Percentiles rank a stretch among this genome's conserved stretches.
Evolutionary conservation across 192 early-diverging fungal genomes (phyloP).

Genomic region (Gaertneriomyces sp.): DNA sequence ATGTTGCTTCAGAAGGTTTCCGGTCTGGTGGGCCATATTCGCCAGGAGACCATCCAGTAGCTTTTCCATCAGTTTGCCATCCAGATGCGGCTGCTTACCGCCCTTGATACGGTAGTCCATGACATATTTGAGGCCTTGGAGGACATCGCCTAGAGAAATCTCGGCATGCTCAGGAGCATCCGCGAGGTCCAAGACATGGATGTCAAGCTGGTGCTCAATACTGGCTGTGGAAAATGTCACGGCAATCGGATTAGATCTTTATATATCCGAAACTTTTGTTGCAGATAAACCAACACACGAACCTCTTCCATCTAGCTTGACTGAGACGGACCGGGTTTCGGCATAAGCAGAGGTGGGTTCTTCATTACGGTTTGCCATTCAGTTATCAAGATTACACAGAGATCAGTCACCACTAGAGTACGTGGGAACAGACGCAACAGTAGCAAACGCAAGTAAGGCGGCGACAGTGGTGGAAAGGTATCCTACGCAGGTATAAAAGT

Average conservation of each 20-base stretch:
- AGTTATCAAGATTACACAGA: not conserved
- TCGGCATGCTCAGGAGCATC: constrained; percentile 63
- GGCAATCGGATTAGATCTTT: not conserved
- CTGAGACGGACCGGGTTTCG: constrained; percentile 42
- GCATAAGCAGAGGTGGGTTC: not conserved
- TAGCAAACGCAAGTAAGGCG: no score
- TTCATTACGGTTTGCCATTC: constrained; percentile 21
- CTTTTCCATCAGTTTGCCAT: constrained; percentile 76
- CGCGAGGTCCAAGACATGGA: constrained; percentile 79
- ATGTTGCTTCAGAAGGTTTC: constrained; percentile 56
- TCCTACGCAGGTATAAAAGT: no score
- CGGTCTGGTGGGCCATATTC: constrained; percentile 64
- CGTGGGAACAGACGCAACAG: not conserved
- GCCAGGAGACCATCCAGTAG: constrained; percentile 81
- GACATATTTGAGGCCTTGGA: constrained; percentile 87
- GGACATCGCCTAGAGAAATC: constrained; percentile 73
- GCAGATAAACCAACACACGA: not conserved
- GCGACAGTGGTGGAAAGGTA: no score
- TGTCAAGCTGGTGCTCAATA: constrained; percentile 62
- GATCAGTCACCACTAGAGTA: not conserved
- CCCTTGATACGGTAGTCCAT: constrained; percentile 90
- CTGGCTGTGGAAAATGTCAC: constrained; percentile 27
- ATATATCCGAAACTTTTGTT: not conserved
- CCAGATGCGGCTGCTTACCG: constrained; percentile 77
- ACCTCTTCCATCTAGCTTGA: constrained; percentile 51